A percentile compares a stretch with the other conserved stretches of the same genome.
These are phyloP conservation scores for Kazachstania kunashirensis DNA, from an alignment of 805 yeast species.

Conservation along the genomic window DNA sequence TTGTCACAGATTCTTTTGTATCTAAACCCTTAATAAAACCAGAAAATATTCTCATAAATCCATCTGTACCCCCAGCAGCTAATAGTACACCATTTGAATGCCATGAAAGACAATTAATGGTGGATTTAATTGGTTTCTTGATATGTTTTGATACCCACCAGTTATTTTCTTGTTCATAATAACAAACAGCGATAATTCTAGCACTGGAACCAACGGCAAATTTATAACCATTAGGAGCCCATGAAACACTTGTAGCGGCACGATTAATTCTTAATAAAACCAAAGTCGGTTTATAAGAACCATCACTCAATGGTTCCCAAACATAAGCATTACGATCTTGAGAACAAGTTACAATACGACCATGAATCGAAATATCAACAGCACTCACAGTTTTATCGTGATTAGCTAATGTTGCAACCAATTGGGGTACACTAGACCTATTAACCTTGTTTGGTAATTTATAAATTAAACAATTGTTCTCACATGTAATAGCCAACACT, in stretches of 20 bases:
- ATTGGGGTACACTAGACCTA: slow-evolving; percentile 34
- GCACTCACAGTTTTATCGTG: slow-evolving; percentile 94
- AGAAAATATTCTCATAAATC: slow-evolving; percentile 81
- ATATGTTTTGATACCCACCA: slow-evolving; percentile 99
- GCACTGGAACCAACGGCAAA: slow-evolving; percentile 98
- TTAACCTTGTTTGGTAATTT: slow-evolving; percentile 27
- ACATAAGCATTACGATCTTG: slow-evolving; percentile 97
- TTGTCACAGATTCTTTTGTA: slow-evolving; percentile 38
- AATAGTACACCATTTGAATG: slow-evolving; percentile 84
- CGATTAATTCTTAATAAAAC: slow-evolving; percentile 87
- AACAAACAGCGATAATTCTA: slow-evolving; percentile 87
- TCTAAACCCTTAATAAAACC: slow-evolving; percentile 86
- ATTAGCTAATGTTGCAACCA: slow-evolving; percentile 59
- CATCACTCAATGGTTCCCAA: slow-evolving; percentile 69
- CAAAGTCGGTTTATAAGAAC: slow-evolving; percentile 71
- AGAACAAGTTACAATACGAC: slow-evolving; percentile 90
- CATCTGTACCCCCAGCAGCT: slow-evolving; percentile 89
- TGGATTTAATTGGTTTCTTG: slow-evolving; percentile 86
- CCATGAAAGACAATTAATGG: slow-evolving; percentile 79
- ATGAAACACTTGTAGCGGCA: slow-evolving; percentile 87
- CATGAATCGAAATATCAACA: slow-evolving; percentile 80
- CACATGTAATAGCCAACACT: slow-evolving; percentile 73
- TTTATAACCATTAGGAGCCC: slow-evolving; percentile 94
- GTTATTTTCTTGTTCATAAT: slow-evolving; percentile 89
- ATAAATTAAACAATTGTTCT: slow-evolving; percentile 65